Evolutionary conservation across 2,329 filamentous ascomycete genomes (phyloP), one percentile per base, ranked within the genome.

Genomic region (Fusarium siculi): DNA sequence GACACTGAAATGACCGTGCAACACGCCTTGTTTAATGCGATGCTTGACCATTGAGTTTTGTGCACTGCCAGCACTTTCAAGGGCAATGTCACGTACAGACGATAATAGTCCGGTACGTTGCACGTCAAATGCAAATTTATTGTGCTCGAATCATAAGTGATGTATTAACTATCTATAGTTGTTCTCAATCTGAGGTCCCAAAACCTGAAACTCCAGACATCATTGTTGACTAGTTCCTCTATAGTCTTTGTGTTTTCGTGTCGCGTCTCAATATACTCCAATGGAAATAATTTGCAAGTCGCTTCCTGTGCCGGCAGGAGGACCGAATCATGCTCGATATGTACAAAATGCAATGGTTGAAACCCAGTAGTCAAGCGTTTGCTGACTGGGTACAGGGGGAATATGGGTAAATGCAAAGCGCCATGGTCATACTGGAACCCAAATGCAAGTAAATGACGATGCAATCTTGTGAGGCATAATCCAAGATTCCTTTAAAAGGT

Each of bases 111-210:
- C n/a, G 32, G 25, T 52, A 21, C 12, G 23, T 14, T 52, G 30
- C n/a, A 52, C 47, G 47, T 36, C n/a, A 52, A 25, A 36, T 19
- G 8, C 16, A 25, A 12, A 36, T 14, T 30, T 14, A 11, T 39
- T 28, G 7, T 40, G 34, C 14, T n/a, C 6, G 19, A 57, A 18
- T 60, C 47, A 32, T 44, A 52, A 65, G 55, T 61, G 49, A 37
- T 68, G 39, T 53, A 74, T 73, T 74, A 71, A 73, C 39, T 68
- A 60, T 74, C 54, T 74, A 68, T 72, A 42, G 28, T 47, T 68
- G 42, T 58, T 58, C 42, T 56, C 71, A 74, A 68, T 73, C 43
- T 72, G 71, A 72, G 36, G 50, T 58, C 39, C 49, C 54, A 47
- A 46, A 54, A 37, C 44, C 44, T 57, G 58, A 71, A 74, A 64